These are phyloP conservation scores for Citeromyces matritensis DNA, from an alignment of 805 yeast genomes.

Conservation along the genomic window DNA sequence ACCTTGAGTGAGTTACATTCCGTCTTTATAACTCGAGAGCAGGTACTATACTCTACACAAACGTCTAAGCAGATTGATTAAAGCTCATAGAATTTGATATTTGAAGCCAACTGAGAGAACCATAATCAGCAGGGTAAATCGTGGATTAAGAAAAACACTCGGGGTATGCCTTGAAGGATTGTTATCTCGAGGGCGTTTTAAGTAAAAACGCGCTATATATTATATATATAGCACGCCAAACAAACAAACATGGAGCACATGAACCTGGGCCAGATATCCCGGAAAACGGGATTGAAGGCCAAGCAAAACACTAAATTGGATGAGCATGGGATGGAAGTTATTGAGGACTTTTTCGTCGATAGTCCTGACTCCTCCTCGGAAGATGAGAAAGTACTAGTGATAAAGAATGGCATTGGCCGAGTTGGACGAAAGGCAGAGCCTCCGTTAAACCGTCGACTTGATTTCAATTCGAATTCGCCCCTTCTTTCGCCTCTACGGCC, in stretches of 20 bases:
- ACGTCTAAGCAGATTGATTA: too few relatives aligned
- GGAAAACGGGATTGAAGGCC: conserved; percentile 50
- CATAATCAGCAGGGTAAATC: too few relatives aligned
- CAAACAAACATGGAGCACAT: conserved; percentile 18
- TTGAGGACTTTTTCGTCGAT: conserved; percentile 46
- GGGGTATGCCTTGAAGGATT: too few relatives aligned
- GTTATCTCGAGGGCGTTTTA: background rate
- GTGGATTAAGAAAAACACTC: too few relatives aligned
- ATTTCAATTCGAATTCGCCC: background rate
- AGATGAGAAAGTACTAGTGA: conserved; percentile 1
- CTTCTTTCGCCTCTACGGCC: conserved; percentile 1
- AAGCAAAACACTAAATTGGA: conserved; percentile 32
- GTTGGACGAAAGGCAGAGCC: background rate
- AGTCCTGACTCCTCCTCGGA: conserved; percentile 25
- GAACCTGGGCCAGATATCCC: conserved; percentile 41
- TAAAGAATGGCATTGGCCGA: background rate
- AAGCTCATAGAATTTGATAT: too few relatives aligned
- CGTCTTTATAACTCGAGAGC: too few relatives aligned
- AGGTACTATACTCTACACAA: too few relatives aligned
- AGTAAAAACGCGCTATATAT: background rate
- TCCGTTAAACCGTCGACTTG: background rate
- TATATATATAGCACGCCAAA: background rate
- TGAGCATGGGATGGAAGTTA: conserved; percentile 49
- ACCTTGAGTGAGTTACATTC: too few relatives aligned
- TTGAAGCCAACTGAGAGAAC: too few relatives aligned